phyloP scores from a whole-genome alignment of 2,329 filamentous ascomycete genomes.

The Fusarium begoniae region DNA sequence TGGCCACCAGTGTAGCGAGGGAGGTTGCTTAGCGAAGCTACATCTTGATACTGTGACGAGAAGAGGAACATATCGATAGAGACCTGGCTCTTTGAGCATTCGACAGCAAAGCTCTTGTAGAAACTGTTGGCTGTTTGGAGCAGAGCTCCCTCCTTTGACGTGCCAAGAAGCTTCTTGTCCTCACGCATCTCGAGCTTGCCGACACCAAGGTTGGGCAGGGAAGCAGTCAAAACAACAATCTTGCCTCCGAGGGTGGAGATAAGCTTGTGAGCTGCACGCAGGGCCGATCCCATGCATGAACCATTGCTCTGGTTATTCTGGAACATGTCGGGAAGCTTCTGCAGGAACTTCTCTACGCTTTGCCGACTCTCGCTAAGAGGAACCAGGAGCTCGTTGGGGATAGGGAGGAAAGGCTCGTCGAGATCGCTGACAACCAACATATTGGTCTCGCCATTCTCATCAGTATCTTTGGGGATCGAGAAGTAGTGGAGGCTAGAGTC shows the following conservation, averaged over 20 bases:
- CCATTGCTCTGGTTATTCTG: constrained; percentile 88
- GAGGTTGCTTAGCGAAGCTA: constrained; percentile 93
- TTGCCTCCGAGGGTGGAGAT: constrained; percentile 96
- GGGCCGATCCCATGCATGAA: constrained; percentile 94
- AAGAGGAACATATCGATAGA: constrained; percentile 99
- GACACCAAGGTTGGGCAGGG: constrained; percentile 87
- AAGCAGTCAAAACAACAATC: constrained; percentile 89
- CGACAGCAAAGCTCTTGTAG: constrained; percentile 98
- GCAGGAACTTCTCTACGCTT: constrained; percentile 90
- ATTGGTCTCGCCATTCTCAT: constrained; percentile 83
- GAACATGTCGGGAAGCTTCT: constrained; percentile 95
- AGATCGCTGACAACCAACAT: constrained; percentile 96
- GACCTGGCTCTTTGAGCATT: constrained; percentile 98
- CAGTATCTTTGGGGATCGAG: constrained; percentile 86
- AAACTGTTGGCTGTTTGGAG: constrained; percentile 95
- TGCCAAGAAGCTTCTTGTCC: constrained; percentile 95
- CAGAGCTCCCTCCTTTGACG: constrained; percentile 86
- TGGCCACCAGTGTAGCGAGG: constrained; percentile 96
- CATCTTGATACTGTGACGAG: constrained; percentile 95
- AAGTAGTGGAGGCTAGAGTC: constrained; percentile 97
- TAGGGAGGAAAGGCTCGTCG: constrained; percentile 95
- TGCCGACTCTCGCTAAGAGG: constrained; percentile 87
- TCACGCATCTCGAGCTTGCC: constrained; percentile 94
- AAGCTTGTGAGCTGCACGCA: constrained; percentile 93
- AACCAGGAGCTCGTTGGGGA: constrained; percentile 90